A percentile compares a stretch with the other conserved stretches of the same genome.
These are phyloP conservation scores for Pichia rugopelliculosa DNA, from an alignment of 805 yeast genomes.

Conservation along the genomic window DNA sequence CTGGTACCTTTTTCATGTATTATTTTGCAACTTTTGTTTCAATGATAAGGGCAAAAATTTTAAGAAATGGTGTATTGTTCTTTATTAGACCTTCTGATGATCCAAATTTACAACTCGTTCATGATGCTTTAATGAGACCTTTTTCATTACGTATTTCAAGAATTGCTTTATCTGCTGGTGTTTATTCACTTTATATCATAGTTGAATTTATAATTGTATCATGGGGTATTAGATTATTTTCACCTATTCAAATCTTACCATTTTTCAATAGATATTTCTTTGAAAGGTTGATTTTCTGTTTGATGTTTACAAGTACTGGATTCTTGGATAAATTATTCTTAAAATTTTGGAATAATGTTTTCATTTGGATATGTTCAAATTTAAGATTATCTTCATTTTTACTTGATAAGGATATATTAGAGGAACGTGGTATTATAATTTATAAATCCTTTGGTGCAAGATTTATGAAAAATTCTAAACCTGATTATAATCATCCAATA, in stretches of 20 bases:
- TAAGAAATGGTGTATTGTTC: constrained; percentile 84
- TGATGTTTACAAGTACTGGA: constrained; percentile 6
- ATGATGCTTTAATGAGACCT: constrained; percentile 79
- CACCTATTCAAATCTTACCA: constrained; percentile 28
- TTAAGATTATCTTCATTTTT: constrained; percentile 80
- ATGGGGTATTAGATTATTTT: constrained; percentile 35
- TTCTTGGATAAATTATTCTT: constrained; percentile 1
- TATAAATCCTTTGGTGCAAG: constrained; percentile 45
- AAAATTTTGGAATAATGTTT: constrained; percentile 50
- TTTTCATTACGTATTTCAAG: constrained; percentile 65
- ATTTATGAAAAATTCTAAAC: constrained; percentile 18
- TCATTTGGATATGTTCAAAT: constrained; percentile 44
- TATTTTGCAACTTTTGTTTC: constrained; percentile 80
- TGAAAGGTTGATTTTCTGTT: constrained; percentile 7
- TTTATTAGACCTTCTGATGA: constrained; percentile 94
- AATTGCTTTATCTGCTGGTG: constrained; percentile 62
- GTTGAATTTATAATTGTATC: constrained; percentile 68
- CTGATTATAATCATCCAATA: constrained; percentile 52
- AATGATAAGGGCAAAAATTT: constrained; percentile 62
- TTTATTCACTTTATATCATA: constrained; percentile 65
- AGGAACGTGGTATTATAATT: constrained; percentile 62
- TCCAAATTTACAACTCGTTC: constrained; percentile 77
- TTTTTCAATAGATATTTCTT: constrained; percentile 3
- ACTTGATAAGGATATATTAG: constrained; percentile 50
- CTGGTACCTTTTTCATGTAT: constrained; percentile 84